phyloP scores from a whole-genome alignment of 495 filamentous ascomycete species.

The Xylaria flabelliformis region DNA sequence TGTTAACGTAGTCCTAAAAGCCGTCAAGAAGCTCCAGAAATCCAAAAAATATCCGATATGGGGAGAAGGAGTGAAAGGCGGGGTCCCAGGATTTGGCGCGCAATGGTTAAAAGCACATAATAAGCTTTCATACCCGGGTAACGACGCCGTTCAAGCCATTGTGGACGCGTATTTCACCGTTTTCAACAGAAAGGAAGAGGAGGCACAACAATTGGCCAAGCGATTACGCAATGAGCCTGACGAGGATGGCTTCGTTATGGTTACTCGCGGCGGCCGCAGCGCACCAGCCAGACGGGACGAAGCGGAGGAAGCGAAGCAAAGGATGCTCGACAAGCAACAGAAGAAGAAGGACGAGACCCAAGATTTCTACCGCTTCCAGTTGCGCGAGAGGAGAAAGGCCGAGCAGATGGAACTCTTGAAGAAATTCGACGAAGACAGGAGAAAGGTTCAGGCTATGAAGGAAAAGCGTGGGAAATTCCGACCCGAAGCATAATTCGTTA shows the following conservation, averaged over 20 bases:
- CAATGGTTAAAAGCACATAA: conserved; percentile 70
- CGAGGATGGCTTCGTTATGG: conserved; percentile 94
- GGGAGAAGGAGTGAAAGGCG: conserved; percentile 66
- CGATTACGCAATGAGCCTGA: conserved; percentile 77
- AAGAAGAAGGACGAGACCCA: conserved; percentile 68
- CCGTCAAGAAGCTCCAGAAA: conserved; percentile 66
- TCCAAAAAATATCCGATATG: conserved; percentile 63
- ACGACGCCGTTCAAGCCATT: conserved; percentile 64
- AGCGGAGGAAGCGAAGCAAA: conserved; percentile 71
- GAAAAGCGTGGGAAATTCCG: conserved; percentile 65
- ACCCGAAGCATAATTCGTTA: conserved; percentile 52
- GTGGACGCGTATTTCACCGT: conserved; percentile 83
- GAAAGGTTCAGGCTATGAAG: conserved; percentile 65
- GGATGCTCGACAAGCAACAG: conserved; percentile 73
- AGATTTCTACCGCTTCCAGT: conserved; percentile 95
- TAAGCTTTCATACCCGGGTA: conserved; percentile 70
- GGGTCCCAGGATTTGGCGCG: conserved; percentile 63
- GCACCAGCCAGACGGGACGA: conserved; percentile 79
- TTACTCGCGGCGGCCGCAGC: conserved; percentile 75
- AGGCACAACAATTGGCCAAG: conserved; percentile 66
- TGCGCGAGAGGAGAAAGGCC: conserved; percentile 85
- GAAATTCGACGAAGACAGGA: conserved; percentile 70
- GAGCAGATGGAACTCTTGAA: conserved; percentile 71
- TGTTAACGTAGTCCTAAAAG: conserved; percentile 74
- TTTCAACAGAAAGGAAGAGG: conserved; percentile 71